phyloP scores from a whole-genome alignment of 768 basidiomycete genomes.

The Collybia sp. region DNA sequence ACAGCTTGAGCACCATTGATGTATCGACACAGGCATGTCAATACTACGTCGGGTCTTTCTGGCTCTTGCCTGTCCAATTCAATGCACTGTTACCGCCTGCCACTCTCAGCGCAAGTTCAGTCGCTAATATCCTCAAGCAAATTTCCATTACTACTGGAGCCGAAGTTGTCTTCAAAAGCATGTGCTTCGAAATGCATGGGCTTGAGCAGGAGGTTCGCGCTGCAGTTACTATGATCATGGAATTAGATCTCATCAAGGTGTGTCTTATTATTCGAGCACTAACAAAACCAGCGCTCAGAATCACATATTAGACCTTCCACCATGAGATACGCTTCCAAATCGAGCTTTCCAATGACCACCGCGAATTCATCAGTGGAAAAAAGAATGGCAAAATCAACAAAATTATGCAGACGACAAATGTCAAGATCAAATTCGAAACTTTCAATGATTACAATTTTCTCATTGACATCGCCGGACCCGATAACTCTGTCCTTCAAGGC shows the following conservation, averaged over 20 bases:
- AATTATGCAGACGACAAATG: slow-evolving; percentile 96
- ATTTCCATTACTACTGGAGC: slow-evolving; percentile 85
- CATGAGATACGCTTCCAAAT: slow-evolving; percentile 98
- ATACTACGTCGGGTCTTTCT: slow-evolving; percentile 96
- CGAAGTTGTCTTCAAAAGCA: slow-evolving; percentile 94
- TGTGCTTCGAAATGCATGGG: slow-evolving; percentile 97
- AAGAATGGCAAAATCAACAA: slow-evolving; percentile 99
- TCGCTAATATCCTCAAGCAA: slow-evolving; percentile 80
- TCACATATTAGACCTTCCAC: slow-evolving; percentile 68
- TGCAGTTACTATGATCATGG: slow-evolving; percentile 82
- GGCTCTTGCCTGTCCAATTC: slow-evolving; percentile 91
- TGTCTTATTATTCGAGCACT: slow-evolving; percentile 8
- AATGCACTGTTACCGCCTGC: slow-evolving; percentile 85
- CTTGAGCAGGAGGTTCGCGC: slow-evolving; percentile 86
- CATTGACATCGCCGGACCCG: slow-evolving; percentile 85
- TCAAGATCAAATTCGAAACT: slow-evolving; percentile 99
- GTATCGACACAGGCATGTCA: slow-evolving; percentile 70
- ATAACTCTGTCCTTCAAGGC: slow-evolving; percentile 82
- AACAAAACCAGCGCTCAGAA: too few relatives aligned
- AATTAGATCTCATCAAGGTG: slow-evolving; percentile 90
- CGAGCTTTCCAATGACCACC: slow-evolving; percentile 94
- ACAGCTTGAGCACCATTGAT: neutral
- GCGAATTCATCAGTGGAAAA: slow-evolving; percentile 98
- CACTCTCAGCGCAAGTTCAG: slow-evolving; percentile 75
- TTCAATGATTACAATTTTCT: slow-evolving; percentile 96